Evolutionary conservation across 1,139 yeast genomes (phyloP).

Genomic region (Suhomyces atakaporum): DNA sequence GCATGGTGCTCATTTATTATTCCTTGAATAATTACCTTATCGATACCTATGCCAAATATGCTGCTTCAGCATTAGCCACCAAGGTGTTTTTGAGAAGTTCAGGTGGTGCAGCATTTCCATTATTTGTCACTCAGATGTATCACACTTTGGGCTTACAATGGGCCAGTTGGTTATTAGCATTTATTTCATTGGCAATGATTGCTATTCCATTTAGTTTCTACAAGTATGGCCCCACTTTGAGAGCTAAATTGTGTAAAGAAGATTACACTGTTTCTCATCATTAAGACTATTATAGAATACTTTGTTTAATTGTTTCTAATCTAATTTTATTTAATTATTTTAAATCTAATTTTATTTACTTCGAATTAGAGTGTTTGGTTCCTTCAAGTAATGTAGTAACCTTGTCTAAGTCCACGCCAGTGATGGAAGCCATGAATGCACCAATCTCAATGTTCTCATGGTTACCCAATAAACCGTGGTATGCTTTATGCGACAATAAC

Average conservation of each 20-base stretch:
- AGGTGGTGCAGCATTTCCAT: slow-evolving; percentile 90
- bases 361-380: slow-evolving; percentile 37
- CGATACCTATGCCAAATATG: slow-evolving; percentile 81
- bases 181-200: slow-evolving; percentile 80
- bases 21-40: slow-evolving; percentile 86
- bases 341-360: no score
- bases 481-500: slow-evolving; percentile 31
- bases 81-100: slow-evolving; percentile 85
- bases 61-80: slow-evolving; percentile 91
- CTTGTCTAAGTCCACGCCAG: slow-evolving; percentile 53
- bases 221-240: slow-evolving; percentile 62
- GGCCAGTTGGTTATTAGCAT: slow-evolving; percentile 85
- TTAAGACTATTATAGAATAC: background rate
- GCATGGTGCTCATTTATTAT: slow-evolving; percentile 87
- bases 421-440: slow-evolving; percentile 58
- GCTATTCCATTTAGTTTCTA: slow-evolving; percentile 79
- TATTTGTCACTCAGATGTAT: slow-evolving; percentile 84
- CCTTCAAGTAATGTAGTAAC: slow-evolving; percentile 52
- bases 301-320: no score
- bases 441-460: slow-evolving; percentile 88
- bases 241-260: slow-evolving; percentile 67
- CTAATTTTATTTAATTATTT: no score
- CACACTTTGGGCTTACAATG: slow-evolving; percentile 70
- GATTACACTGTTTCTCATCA: slow-evolving; percentile 48
- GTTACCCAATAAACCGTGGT: slow-evolving; percentile 64